These are phyloP conservation scores for Ulvella scutata DNA, from an alignment of 139 green algal genomes.

Conservation along the genomic window DNA sequence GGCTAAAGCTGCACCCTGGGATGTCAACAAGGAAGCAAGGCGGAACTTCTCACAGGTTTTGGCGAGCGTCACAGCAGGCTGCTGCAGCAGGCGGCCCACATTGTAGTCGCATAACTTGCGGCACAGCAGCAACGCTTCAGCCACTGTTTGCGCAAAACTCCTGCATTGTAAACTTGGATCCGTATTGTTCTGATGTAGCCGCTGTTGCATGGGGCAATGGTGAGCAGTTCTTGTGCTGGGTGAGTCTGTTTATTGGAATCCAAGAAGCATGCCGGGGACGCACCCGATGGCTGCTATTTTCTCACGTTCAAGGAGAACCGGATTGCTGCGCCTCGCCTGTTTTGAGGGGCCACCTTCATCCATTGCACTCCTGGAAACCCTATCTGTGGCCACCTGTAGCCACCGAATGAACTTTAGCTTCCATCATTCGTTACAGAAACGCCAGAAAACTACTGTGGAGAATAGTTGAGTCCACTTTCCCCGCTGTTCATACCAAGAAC, in stretches of 20 bases:
- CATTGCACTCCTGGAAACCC: neutral
- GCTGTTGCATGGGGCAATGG: neutral
- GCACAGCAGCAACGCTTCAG: neutral
- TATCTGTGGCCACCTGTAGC: too few species aligned
- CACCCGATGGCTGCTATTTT: neutral
- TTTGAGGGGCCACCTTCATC: neutral
- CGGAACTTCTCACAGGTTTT: neutral
- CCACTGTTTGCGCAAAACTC: neutral
- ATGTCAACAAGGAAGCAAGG: neutral
- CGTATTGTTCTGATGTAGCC: neutral
- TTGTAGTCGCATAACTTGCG: slow-evolving; percentile 3
- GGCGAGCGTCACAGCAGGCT: neutral
- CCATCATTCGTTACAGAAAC: too few species aligned
- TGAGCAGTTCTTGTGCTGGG: neutral
- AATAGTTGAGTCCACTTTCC: too few species aligned
- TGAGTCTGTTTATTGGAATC: neutral
- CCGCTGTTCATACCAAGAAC: too few species aligned
- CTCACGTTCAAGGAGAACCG: neutral
- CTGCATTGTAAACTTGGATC: neutral
- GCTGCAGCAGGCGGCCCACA: neutral
- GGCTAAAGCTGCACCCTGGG: neutral
- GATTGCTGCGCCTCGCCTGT: neutral
- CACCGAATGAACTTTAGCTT: too few species aligned
- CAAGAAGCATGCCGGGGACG: neutral
- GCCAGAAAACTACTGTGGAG: too few species aligned